Evolutionary conservation across 2,329 filamentous ascomycete species (phyloP), one percentile per base, ranked within the genome.

Genomic region (Ramichloridium luteum): DNA sequence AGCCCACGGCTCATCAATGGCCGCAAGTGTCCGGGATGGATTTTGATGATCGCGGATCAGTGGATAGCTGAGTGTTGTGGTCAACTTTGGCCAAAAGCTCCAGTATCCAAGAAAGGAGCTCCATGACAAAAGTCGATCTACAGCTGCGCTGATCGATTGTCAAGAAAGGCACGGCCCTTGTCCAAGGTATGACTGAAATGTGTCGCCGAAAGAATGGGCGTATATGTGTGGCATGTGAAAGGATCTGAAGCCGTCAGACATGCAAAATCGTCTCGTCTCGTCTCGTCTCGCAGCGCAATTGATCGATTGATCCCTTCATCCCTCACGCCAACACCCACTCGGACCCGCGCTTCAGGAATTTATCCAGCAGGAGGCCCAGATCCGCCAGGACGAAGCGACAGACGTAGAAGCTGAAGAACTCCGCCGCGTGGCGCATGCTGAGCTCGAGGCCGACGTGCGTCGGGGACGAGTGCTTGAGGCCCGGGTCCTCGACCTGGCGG

Each of bases 351-450:
- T 98, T 98, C 55, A 98, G 78, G 51, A 90, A 96, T 56, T 96
- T 98, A 57, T 98, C 90, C 46, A 98, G 65, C 62, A 98, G 67
- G 53, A 90, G 57, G 23, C 76, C 71, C 39, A 98, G 62, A 56
- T 98, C 90, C 3, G 76, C 68, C 38, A 98, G 64, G n/a, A 86
- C 85, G 54, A 98, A 98, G 12, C 90, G 79, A 58, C 88, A 94
- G 16, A 98, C 71, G 55, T 90, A 96, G 58, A 98, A 94, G 11
- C 80, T 86, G 55, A 98, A 98, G 59, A 98, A 98, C 58, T 98
- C 90, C 18, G 88, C 83, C 5, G 88, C 90, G 56, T 94, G 88
- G 25, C 88, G 74, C 20, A 85, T 85, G 54, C 84, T 90, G 25
- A 98, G 70, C 59, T 98, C 90, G 18, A 98, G 72, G 6, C 90